Evolutionary conservation across 441 rosid genomes (phyloP).

Genomic region (Pelargonium australe): DNA sequence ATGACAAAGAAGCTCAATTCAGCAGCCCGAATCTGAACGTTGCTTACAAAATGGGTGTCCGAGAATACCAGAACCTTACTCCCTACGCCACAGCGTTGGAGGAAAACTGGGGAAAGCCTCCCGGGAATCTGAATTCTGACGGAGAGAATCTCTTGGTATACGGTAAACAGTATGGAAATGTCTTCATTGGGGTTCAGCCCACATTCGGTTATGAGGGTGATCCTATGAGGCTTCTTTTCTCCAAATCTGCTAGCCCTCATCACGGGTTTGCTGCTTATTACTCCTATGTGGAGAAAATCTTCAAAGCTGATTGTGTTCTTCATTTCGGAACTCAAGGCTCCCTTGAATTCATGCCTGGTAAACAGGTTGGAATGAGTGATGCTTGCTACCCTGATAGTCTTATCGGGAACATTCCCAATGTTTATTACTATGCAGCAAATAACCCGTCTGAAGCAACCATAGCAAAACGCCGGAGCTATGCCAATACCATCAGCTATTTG

Average conservation of each 20-base stretch:
- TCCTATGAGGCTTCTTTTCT: constrained; percentile 95
- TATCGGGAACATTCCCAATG: constrained; percentile 93
- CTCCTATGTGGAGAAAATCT: constrained; percentile 89
- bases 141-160: constrained; percentile 90
- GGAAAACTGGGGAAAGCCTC: constrained; percentile 99
- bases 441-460: constrained; percentile 98
- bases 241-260: constrained; percentile 96
- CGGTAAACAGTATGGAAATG: constrained; percentile 86
- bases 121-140: constrained; percentile 89
- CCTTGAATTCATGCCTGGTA: constrained; percentile 98
- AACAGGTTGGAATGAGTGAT: constrained; percentile 99
- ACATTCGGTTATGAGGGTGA: constrained; percentile 98
- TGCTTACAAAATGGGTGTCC: constrained; percentile 85
- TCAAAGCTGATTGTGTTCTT: constrained; percentile 93
- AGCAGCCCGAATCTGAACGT: constrained; percentile 91
- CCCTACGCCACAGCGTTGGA: constrained; percentile 78
- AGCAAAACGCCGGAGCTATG: constrained; percentile 96
- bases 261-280: constrained; percentile 97
- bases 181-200: constrained; percentile 97
- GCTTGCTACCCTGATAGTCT: constrained; percentile 92
- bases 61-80: constrained; percentile 76
- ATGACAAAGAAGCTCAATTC: constrained; percentile 96
- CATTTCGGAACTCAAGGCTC: constrained; percentile 98
- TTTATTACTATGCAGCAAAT: constrained; percentile 92
- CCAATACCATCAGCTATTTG: constrained; percentile 89